These are phyloP conservation scores for Leavenworthia alabamica DNA, from an alignment of 345 rosid genomes.

Conservation along the genomic window DNA sequence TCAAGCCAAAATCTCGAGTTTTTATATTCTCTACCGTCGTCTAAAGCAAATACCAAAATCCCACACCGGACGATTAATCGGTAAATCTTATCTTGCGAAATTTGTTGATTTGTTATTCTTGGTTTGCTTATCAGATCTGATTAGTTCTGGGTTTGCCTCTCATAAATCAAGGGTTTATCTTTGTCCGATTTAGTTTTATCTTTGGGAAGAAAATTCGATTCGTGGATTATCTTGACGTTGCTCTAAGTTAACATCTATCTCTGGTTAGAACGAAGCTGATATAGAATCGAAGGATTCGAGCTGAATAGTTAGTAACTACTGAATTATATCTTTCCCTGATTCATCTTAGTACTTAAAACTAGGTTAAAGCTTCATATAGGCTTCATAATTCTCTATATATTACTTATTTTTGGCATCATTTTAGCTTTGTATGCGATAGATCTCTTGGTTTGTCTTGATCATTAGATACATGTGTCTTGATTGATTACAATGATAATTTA, in stretches of 20 bases:
- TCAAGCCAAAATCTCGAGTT: constrained; percentile 1
- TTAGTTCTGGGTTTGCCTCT: neutral
- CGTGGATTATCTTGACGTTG: neutral
- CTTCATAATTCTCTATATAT: neutral
- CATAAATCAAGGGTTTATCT: constrained; percentile 10
- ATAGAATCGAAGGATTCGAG: neutral
- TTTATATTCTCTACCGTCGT: neutral
- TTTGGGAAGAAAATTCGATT: neutral
- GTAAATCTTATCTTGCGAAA: neutral
- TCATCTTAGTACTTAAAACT: neutral
- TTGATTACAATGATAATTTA: neutral
- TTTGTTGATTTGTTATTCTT: neutral
- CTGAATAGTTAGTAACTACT: neutral
- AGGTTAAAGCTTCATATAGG: neutral
- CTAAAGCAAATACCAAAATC: constrained; percentile 5
- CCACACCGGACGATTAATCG: constrained; percentile 9
- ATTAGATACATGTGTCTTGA: neutral
- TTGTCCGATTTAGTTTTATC: constrained; percentile 1
- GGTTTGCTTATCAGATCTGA: constrained; percentile 1
- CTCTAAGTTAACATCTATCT: neutral
- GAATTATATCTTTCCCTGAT: neutral
- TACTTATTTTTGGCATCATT: neutral
- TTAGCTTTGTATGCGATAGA: neutral
- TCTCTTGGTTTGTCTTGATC: neutral
- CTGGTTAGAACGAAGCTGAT: neutral